A percentile compares a stretch with the other conserved stretches of the same genome.
phyloP scores from a whole-genome alignment of 2,329 filamentous ascomycete species.

The Sporothrix inflata region DNA sequence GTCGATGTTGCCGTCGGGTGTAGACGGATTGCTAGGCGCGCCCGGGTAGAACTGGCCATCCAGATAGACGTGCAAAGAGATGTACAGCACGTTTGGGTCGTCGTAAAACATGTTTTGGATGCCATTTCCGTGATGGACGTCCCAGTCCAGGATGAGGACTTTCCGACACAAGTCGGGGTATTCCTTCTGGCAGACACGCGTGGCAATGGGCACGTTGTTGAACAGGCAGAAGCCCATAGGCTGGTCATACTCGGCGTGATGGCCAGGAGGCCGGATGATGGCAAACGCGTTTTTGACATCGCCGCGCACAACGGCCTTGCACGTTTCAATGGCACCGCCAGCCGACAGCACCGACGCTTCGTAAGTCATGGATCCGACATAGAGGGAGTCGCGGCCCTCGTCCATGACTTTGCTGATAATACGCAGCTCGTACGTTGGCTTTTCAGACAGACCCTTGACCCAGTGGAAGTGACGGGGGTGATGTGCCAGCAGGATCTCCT shows the following conservation, averaged over 20 bases:
- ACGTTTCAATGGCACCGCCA: slow-evolving; percentile 94
- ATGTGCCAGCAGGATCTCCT: slow-evolving; percentile 83
- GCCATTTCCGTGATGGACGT: slow-evolving; percentile 81
- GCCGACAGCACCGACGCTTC: slow-evolving; percentile 81
- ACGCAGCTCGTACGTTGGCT: slow-evolving; percentile 67
- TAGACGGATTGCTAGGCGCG: slow-evolving; percentile 58
- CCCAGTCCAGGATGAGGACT: slow-evolving; percentile 92
- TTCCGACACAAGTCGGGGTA: slow-evolving; percentile 83
- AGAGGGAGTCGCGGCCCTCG: slow-evolving; percentile 73
- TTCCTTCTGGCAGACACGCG: slow-evolving; percentile 81
- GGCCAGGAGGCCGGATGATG: slow-evolving; percentile 90
- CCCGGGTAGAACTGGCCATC: slow-evolving; percentile 85
- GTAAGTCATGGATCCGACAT: slow-evolving; percentile 81
- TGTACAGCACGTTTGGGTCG: slow-evolving; percentile 92
- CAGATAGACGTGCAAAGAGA: slow-evolving; percentile 88
- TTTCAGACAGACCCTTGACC: slow-evolving; percentile 62
- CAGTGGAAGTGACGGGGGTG: slow-evolving; percentile 76
- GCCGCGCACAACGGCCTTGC: slow-evolving; percentile 82
- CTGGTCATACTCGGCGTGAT: slow-evolving; percentile 85
- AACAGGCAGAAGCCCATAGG: slow-evolving; percentile 97
- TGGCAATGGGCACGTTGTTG: slow-evolving; percentile 94
- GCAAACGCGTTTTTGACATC: slow-evolving; percentile 93
- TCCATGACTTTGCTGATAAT: slow-evolving; percentile 65
- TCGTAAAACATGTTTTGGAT: slow-evolving; percentile 96
- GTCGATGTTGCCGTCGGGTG: slow-evolving; percentile 64